Conservation (phyloP, 345 rosid genomes). For the Salix viminalis region DNA sequence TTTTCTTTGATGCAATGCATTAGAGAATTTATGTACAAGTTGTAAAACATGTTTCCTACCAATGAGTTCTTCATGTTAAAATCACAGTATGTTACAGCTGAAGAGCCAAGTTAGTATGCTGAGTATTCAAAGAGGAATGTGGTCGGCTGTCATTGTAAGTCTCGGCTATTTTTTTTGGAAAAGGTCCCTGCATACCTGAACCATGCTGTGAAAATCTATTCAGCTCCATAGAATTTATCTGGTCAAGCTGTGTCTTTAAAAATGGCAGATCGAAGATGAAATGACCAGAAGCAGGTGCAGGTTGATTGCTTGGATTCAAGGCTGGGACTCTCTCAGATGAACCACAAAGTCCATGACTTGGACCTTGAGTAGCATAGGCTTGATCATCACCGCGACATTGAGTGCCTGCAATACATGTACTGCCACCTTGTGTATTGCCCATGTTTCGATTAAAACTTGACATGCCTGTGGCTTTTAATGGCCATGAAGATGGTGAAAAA, state of each 20-base stretch:
- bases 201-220: conserved; percentile 6
- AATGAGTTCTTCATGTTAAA: not conserved
- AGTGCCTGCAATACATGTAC: not conserved
- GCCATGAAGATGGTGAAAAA: conserved; percentile 5
- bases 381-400: not conserved
- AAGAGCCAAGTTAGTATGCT: conserved; percentile 21
- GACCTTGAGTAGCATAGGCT: conserved; percentile 4
- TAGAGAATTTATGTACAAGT: not conserved
- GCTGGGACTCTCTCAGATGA: conserved; percentile 1
- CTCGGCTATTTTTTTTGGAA: conserved; percentile 6
- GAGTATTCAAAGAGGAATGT: conserved; percentile 20
- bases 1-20: not conserved
- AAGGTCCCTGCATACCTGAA: not conserved
- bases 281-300: conserved; percentile 4
- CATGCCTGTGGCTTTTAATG: not conserved
- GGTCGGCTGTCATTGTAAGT: conserved; percentile 13
- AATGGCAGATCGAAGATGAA: conserved; percentile 41
- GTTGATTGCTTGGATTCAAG: conserved; percentile 11
- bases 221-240: conserved; percentile 20
- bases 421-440: not conserved
- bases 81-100: conserved; percentile 14
- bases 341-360: not conserved
- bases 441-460: conserved; percentile 8
- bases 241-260: conserved; percentile 32
- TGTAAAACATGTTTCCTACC: no score